Percentiles rank a stretch among this genome's conserved stretches.
Evolutionary conservation across 176 grass and related monocot species (phyloP).

Genomic region (Juncus effusus): DNA sequence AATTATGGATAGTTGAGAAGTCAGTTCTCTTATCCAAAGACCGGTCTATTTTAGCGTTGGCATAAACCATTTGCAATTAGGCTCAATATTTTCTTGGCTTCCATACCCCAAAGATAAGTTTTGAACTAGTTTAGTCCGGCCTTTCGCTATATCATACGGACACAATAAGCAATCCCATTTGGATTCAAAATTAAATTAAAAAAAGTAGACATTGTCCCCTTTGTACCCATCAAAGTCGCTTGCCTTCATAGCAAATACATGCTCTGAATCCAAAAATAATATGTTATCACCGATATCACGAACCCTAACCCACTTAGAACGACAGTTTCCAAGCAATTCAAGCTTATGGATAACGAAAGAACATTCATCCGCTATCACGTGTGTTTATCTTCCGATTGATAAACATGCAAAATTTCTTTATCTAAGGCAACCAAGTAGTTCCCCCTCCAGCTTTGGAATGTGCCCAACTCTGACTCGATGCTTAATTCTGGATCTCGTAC

Average conservation of each 20-base stretch:
- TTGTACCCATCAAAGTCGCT: background rate
- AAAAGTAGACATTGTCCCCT: constrained; percentile 20
- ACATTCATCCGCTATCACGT: background rate
- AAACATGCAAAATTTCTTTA: constrained; percentile 12
- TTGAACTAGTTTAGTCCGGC: background rate
- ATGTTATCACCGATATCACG: constrained; percentile 19
- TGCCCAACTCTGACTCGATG: background rate
- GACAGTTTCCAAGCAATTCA: background rate
- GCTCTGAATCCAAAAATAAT: constrained; percentile 26
- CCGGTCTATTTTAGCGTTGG: background rate
- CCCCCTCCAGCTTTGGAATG: too few relatives aligned
- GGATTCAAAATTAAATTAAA: background rate
- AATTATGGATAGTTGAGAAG: too few relatives aligned
- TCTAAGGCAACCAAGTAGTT: constrained; percentile 23
- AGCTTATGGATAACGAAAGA: constrained; percentile 24
- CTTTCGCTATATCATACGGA: constrained; percentile 4
- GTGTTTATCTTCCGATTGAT: background rate
- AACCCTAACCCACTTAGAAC: constrained; percentile 15
- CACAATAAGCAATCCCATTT: background rate
- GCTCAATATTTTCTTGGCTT: background rate
- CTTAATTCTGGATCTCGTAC: background rate
- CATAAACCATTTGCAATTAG: constrained; percentile 3
- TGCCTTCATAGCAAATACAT: background rate
- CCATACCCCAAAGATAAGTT: background rate
- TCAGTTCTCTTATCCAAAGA: too few relatives aligned